Evolutionary conservation across 805 yeast species (phyloP), one percentile per base, ranked within the genome.

Genomic region (Blastobotrys muscicola): DNA sequence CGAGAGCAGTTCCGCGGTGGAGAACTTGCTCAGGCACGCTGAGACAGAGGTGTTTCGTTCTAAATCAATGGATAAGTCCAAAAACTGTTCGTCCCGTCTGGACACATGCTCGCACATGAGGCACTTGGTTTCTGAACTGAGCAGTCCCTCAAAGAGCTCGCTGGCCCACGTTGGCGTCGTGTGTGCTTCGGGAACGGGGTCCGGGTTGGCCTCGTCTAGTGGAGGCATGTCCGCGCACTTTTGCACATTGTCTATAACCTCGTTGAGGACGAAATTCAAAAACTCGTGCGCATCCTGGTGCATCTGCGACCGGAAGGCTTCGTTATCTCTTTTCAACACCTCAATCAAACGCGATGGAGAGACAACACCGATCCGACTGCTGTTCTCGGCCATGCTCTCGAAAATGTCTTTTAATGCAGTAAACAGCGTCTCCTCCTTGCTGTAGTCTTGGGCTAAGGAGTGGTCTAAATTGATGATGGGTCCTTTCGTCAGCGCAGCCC

Each of bases 241-340:
- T 42, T 69, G 73, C 23, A 71, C 63, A 23, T 58, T 52, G 52
- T 70, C 64, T 40, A 83, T 67, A 12, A 82, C 71, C 49, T 84
- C 87, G 61, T 92, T 92, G 42, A 92, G 68, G 52, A 89, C 60
- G 57, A 84, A 89, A 60, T 89, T 90, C 58, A 89, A 72, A 62
- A 92, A 92, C 64, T 92, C 98, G 63, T 92, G 98, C 4, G 97
- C 97, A 68, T 92, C 98, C 59, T 92, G 98, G 60, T 92, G 98
- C 95, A 87, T 89, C 36, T 84, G 79, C 45, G 86, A 81, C 49
- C 95, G 70, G 61, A 92, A 92, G 54, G 90, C 67, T 53, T 80
- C 84, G 59, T 90, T 92, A 51, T 85, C 89, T 45, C 74, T 74
- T 60, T 86, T 90, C 43, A 90, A 67, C 42, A 81, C 80, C 38